Evolutionary conservation across 352 stramenopile genomes (phyloP).

Genomic region (Thraustochytrium striatum): DNA sequence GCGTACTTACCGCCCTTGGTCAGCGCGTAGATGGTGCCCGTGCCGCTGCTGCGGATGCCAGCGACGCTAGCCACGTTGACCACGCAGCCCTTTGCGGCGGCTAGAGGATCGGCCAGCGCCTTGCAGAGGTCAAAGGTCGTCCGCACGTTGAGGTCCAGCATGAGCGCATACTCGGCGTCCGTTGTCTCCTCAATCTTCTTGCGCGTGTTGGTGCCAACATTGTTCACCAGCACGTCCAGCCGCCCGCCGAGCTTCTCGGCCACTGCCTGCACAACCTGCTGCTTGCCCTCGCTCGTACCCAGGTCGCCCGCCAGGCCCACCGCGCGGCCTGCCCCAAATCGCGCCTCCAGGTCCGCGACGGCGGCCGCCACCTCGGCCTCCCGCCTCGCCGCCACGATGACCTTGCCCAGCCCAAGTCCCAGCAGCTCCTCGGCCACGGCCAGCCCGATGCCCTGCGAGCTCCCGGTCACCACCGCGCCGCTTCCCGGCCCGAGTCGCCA

Average conservation of each 20-base stretch:
- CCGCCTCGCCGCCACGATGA: slow-evolving; percentile 53
- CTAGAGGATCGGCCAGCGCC: slow-evolving; percentile 4
- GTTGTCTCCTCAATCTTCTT: slow-evolving; percentile 60
- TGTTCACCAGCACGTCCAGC: slow-evolving; percentile 66
- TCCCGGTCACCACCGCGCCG: background rate
- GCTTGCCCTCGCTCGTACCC: slow-evolving; percentile 61
- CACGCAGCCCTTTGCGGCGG: slow-evolving; percentile 49
- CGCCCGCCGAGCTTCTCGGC: slow-evolving; percentile 54
- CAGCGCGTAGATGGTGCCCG: slow-evolving; percentile 59
- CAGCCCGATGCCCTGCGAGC: slow-evolving; percentile 57
- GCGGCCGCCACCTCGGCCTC: slow-evolving; percentile 43
- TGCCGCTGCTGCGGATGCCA: slow-evolving; percentile 60
- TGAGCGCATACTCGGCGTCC: slow-evolving; percentile 53
- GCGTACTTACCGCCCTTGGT: slow-evolving; percentile 69
- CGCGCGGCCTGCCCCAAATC: slow-evolving; percentile 54
- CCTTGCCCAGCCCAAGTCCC: slow-evolving; percentile 50
- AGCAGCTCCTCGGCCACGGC: slow-evolving; percentile 59
- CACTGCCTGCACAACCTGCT: slow-evolving; percentile 56
- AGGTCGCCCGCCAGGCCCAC: slow-evolving; percentile 64
- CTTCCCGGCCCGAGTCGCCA: background rate
- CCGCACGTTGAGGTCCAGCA: slow-evolving; percentile 60
- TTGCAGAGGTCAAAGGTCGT: slow-evolving; percentile 67
- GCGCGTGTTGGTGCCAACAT: slow-evolving; percentile 63
- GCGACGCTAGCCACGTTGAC: slow-evolving; percentile 63
- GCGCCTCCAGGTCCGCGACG: slow-evolving; percentile 46